Evolutionary conservation across 495 filamentous ascomycete species (phyloP).

Genomic region (Thermothielavioides terrestris): DNA sequence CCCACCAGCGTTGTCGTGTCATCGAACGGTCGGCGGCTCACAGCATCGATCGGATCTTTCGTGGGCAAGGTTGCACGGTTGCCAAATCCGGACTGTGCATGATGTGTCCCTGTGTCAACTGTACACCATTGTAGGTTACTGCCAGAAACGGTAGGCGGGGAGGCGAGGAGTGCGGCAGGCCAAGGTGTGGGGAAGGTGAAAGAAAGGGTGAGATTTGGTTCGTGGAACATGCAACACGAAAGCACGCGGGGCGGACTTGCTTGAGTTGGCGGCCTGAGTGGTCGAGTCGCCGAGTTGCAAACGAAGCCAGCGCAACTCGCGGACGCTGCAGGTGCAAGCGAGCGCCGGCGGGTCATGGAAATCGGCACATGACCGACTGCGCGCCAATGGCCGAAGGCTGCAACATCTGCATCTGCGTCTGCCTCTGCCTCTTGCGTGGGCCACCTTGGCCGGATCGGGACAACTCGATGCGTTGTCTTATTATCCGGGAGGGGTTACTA

Average conservation of each 20-base stretch:
- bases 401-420: too few species aligned
- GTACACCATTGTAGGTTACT: too few species aligned
- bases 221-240: neutral
- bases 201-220: too few species aligned
- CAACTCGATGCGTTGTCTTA: constrained; percentile 4
- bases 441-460: neutral
- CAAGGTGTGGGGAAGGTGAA: constrained; percentile 8
- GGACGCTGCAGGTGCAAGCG: neutral
- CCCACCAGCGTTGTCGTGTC: too few species aligned
- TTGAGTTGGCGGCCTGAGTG: too few species aligned
- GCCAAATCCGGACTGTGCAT: too few species aligned
- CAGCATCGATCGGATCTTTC: too few species aligned
- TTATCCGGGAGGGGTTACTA: constrained; percentile 2
- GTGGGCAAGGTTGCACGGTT: too few species aligned
- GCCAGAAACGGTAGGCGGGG: neutral
- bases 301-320: neutral
- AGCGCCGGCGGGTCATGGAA: neutral
- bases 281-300: neutral
- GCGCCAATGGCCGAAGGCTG: neutral
- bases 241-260: too few species aligned
- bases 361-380: constrained; percentile 8
- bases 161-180: neutral
- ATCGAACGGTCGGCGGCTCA: too few species aligned
- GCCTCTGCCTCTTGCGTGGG: too few species aligned
- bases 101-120: too few species aligned